Percentiles rank a stretch among this genome's conserved stretches.
These are phyloP conservation scores for Colletotrichum neosansevieriae DNA, from an alignment of 2,329 filamentous ascomycete genomes.

Conservation along the genomic window DNA sequence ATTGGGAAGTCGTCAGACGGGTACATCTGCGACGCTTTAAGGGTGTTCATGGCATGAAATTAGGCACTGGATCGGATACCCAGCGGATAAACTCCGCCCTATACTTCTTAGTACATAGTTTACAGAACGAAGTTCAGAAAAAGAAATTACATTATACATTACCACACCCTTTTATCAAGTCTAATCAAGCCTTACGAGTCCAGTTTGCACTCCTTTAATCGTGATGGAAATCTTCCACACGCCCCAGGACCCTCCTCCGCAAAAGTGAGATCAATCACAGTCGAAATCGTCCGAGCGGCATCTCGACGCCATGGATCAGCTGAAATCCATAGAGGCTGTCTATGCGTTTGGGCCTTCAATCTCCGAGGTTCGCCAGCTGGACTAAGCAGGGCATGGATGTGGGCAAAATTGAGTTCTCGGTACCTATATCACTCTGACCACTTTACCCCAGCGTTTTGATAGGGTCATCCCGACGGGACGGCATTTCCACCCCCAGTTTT, in stretches of 20 bases:
- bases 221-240: background rate
- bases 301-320: background rate
- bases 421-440: too few species aligned
- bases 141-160: background rate
- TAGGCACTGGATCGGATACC: conserved; percentile 14
- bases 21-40: background rate
- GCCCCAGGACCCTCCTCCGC: background rate
- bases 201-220: background rate
- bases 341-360: conserved; percentile 9
- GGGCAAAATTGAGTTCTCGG: too few species aligned
- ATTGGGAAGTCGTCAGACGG: background rate
- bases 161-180: background rate
- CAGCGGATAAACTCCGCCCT: conserved; percentile 19
- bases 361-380: background rate
- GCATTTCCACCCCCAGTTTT: too few species aligned
- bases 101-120: conserved; percentile 18
- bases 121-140: background rate
- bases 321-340: background rate
- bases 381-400: too few species aligned
- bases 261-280: conserved; percentile 4
- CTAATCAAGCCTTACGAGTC: background rate
- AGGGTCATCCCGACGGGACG: too few species aligned
- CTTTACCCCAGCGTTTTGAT: too few species aligned
- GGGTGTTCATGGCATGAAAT: background rate
- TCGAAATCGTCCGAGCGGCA: conserved; percentile 20